These are phyloP conservation scores for Vitis rotundifolia DNA, from an alignment of 164 flowering plant species.

Conservation along the genomic window DNA sequence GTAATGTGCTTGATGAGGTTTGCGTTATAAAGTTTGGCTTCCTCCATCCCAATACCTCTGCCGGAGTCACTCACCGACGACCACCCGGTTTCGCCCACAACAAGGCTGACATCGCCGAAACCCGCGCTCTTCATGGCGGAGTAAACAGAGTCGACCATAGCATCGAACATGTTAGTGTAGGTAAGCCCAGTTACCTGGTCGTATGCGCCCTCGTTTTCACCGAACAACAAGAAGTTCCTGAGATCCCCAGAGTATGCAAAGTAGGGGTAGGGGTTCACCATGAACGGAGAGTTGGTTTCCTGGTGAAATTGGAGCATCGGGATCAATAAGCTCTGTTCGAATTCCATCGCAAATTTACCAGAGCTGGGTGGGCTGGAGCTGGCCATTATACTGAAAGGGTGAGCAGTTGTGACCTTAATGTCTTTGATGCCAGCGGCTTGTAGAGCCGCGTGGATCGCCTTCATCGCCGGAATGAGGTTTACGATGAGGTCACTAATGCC, in stretches of 20 bases:
- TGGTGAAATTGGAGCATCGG: conserved; percentile 42
- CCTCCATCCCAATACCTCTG: conserved; percentile 41
- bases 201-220: conserved; percentile 34
- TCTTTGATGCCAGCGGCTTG: conserved; percentile 19
- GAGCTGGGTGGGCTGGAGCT: conserved; percentile 43
- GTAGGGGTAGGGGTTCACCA: conserved; percentile 51
- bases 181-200: conserved; percentile 31
- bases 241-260: conserved; percentile 32
- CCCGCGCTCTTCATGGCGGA: conserved; percentile 69
- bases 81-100: conserved; percentile 91
- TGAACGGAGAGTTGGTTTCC: conserved; percentile 40
- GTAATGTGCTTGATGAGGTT: conserved; percentile 51
- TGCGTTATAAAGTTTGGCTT: conserved; percentile 59
- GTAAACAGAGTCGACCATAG: conserved; percentile 43
- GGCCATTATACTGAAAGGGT: conserved; percentile 42
- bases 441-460: conserved; percentile 32
- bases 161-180: conserved; percentile 56
- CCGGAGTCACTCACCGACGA: conserved; percentile 61
- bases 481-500: conserved; percentile 36
- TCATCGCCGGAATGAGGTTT: conserved; percentile 41
- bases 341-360: conserved; percentile 40
- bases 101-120: conserved; percentile 69
- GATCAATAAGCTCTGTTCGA: conserved; percentile 32
- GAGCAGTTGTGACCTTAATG: conserved; percentile 39
- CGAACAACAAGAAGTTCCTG: conserved; percentile 39